phyloP scores from a whole-genome alignment of 805 yeast species.

The Hermanozyma aechmeae region DNA sequence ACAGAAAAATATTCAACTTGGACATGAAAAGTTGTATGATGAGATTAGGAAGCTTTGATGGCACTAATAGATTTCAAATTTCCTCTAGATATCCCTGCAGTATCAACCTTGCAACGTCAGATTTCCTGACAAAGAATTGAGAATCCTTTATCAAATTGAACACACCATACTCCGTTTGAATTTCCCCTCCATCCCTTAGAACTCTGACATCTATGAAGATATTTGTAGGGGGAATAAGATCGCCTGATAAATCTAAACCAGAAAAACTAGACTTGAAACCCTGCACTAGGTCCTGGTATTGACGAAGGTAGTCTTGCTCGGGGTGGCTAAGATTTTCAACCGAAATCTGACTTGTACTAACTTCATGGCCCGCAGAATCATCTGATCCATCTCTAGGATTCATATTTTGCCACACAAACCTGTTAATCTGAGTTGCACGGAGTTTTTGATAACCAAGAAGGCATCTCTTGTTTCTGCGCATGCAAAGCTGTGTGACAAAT shows the following conservation, averaged over 20 bases:
- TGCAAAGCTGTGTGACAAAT: constrained; percentile 63
- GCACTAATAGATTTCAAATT: constrained; percentile 25
- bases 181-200: constrained; percentile 89
- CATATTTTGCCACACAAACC: constrained; percentile 61
- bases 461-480: constrained; percentile 87
- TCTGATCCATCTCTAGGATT: constrained; percentile 25
- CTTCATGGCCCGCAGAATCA: too few relatives aligned
- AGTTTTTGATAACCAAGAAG: constrained; percentile 72
- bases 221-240: constrained; percentile 83
- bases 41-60: constrained; percentile 23
- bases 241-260: constrained; percentile 81
- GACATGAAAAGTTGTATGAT: constrained; percentile 44
- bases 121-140: constrained; percentile 87
- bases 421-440: constrained; percentile 59
- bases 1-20: constrained; percentile 62
- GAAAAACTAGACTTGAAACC: constrained; percentile 72
- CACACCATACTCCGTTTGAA: constrained; percentile 95
- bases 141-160: constrained; percentile 88
- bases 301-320: constrained; percentile 71
- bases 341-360: constrained; percentile 18
- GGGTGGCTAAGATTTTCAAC: constrained; percentile 55
- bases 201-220: constrained; percentile 93
- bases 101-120: constrained; percentile 87
- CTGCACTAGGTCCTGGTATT: constrained; percentile 61
- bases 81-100: constrained; percentile 91